These are phyloP conservation scores for Hygrophila difformis DNA, from an alignment of 257 asterid species.

Conservation along the genomic window DNA sequence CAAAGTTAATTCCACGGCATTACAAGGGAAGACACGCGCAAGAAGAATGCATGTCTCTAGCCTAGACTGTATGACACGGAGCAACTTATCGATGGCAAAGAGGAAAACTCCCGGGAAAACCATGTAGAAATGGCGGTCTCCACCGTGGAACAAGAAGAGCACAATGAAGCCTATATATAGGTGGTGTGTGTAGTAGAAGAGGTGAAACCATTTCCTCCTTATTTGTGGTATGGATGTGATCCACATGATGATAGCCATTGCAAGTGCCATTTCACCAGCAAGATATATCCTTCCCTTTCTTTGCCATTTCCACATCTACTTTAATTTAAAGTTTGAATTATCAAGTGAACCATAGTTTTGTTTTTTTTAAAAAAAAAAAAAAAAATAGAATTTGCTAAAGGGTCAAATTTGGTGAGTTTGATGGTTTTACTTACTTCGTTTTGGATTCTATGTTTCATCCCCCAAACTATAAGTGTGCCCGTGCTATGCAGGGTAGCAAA, in stretches of 20 bases:
- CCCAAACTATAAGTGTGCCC: slow-evolving; percentile 69
- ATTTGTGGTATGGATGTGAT: slow-evolving; percentile 74
- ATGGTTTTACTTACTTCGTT: slow-evolving; percentile 67
- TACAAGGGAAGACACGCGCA: slow-evolving; percentile 66
- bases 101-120: slow-evolving; percentile 70
- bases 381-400: too few species aligned
- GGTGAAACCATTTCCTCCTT: slow-evolving; percentile 53
- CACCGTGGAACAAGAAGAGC: slow-evolving; percentile 71
- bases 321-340: too few species aligned
- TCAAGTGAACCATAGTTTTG: too few species aligned
- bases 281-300: slow-evolving; percentile 66
- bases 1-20: slow-evolving; percentile 55
- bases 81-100: slow-evolving; percentile 58
- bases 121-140: slow-evolving; percentile 85
- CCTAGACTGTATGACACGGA: slow-evolving; percentile 60
- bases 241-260: slow-evolving; percentile 44
- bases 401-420: too few species aligned
- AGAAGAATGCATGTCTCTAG: slow-evolving; percentile 58
- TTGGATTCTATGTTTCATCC: slow-evolving; percentile 46
- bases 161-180: slow-evolving; percentile 52
- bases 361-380: too few species aligned
- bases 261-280: slow-evolving; percentile 70
- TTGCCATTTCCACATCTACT: slow-evolving; percentile 94
- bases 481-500: slow-evolving; percentile 64
- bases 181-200: slow-evolving; percentile 75